phyloP scores from a whole-genome alignment of 768 basidiomycete genomes.

The Auriscalpium orientale region DNA sequence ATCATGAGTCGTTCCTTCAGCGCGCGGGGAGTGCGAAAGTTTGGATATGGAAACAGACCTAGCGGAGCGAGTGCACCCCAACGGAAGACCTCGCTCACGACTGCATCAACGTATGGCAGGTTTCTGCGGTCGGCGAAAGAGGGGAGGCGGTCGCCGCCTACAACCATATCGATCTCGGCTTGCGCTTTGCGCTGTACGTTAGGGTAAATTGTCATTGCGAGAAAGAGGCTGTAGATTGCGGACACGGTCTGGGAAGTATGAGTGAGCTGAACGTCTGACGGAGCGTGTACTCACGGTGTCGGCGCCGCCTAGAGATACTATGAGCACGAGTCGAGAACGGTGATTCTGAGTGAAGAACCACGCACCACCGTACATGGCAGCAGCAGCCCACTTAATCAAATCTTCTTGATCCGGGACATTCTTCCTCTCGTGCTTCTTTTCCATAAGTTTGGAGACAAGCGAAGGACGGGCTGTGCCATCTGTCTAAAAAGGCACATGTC shows the following conservation, averaged over 20 bases:
- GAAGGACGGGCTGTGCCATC: not conserved
- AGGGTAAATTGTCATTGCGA: slow-evolving; percentile 14
- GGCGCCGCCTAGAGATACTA: not conserved
- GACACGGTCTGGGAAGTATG: slow-evolving; percentile 4
- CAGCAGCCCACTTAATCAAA: slow-evolving; percentile 2
- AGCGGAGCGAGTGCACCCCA: slow-evolving; percentile 9
- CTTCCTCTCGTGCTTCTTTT: not conserved
- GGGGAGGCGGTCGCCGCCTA: slow-evolving; percentile 11
- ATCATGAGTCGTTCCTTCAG: not conserved
- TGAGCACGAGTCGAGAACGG: too few species aligned
- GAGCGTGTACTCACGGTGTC: not conserved
- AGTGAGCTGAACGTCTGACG: too few species aligned
- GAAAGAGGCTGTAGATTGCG: slow-evolving; percentile 5
- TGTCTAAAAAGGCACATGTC: not conserved
- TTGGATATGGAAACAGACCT: not conserved
- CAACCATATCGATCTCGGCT: slow-evolving; percentile 13
- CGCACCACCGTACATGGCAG: slow-evolving; percentile 2
- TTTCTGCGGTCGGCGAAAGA: slow-evolving; percentile 6
- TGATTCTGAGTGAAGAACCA: too few species aligned
- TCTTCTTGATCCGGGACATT: not conserved
- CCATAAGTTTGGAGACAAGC: not conserved
- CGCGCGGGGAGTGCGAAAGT: too few species aligned
- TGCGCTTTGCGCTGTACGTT: slow-evolving; percentile 11
- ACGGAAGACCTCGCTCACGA: slow-evolving; percentile 14
- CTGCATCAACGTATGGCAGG: slow-evolving; percentile 13